These are phyloP conservation scores for Solanum hybrid DNA, from an alignment of 305 asterid species.

Conservation along the genomic window DNA sequence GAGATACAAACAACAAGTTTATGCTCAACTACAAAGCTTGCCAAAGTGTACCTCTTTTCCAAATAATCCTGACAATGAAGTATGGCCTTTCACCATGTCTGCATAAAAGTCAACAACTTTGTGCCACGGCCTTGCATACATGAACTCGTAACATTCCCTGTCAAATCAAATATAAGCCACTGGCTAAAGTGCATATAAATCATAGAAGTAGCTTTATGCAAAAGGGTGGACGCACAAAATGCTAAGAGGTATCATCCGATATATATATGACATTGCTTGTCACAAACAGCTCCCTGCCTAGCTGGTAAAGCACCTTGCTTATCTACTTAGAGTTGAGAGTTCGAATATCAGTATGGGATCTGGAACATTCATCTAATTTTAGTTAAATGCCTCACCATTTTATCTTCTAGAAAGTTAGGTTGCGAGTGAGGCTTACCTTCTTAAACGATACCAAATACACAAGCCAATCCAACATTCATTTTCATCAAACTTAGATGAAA, in stretches of 20 bases:
- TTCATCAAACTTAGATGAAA: background rate
- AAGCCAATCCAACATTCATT: background rate
- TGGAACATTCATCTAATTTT: background rate
- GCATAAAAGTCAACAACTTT: constrained; percentile 55
- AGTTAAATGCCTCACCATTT: background rate
- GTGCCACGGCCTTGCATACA: constrained; percentile 68
- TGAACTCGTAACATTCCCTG: constrained; percentile 85
- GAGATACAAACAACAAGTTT: background rate
- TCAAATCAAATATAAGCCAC: constrained; percentile 8
- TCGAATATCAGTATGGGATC: background rate
- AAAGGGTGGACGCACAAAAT: background rate
- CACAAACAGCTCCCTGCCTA: background rate
- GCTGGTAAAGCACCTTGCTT: background rate
- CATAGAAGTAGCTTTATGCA: background rate
- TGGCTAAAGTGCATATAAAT: background rate
- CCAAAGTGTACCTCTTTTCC: constrained; percentile 45
- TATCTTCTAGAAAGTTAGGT: background rate
- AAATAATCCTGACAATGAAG: constrained; percentile 40
- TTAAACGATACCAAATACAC: background rate
- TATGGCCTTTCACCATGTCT: constrained; percentile 54
- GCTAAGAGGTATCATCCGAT: background rate
- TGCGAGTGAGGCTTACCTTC: background rate
- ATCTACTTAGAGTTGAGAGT: background rate
- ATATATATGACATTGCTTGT: background rate
- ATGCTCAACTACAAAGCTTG: background rate